Conservation (phyloP, 176 grass and related monocot genomes). For the Pontederia crassipes region DNA sequence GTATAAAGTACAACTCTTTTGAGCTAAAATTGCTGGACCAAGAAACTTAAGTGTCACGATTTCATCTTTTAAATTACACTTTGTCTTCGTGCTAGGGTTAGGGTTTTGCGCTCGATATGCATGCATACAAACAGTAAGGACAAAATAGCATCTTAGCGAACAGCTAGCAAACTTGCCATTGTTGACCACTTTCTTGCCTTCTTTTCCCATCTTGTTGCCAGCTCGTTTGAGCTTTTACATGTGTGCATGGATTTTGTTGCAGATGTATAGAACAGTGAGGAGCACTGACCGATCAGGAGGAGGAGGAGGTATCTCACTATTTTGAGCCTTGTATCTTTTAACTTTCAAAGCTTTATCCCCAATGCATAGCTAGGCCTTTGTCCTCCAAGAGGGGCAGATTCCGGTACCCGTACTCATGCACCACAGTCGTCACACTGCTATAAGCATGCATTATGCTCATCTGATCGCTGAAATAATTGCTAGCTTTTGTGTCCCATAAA, state of each 20-base stretch:
- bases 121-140: background rate
- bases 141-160: background rate
- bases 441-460: background rate
- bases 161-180: background rate
- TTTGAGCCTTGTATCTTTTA: background rate
- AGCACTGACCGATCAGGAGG: slow-evolving; percentile 28
- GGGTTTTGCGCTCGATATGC: background rate
- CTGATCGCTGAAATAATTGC: no score
- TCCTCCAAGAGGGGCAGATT: background rate
- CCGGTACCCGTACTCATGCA: background rate
- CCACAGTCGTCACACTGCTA: slow-evolving; percentile 3
- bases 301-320: background rate
- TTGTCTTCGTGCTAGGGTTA: background rate
- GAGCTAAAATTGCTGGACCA: background rate
- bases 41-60: background rate
- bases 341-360: background rate
- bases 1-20: slow-evolving; percentile 6
- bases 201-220: background rate
- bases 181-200: no score
- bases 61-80: background rate
- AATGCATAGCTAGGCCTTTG: no score
- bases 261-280: slow-evolving; percentile 23
- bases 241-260: background rate
- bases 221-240: background rate
- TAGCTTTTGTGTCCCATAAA: no score